Evolutionary conservation across 805 yeast genomes (phyloP).

Genomic region (Isabelozyma gotoi): DNA sequence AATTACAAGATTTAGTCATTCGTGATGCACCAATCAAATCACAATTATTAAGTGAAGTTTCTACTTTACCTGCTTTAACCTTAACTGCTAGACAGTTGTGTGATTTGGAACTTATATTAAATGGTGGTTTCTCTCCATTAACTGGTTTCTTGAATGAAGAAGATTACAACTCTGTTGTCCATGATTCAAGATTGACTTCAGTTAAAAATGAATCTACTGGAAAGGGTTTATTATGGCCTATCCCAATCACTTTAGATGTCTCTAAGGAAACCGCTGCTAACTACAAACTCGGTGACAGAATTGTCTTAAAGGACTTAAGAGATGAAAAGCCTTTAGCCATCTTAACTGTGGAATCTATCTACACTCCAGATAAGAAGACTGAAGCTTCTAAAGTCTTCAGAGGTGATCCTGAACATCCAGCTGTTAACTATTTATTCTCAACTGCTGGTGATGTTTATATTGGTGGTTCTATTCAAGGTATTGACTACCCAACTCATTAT

Average conservation of each 20-base stretch:
- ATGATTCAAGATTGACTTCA: slow-evolving; percentile 65
- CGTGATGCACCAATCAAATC: slow-evolving; percentile 69
- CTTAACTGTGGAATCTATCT: slow-evolving; percentile 74
- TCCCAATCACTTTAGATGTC: slow-evolving; percentile 89
- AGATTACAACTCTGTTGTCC: slow-evolving; percentile 69
- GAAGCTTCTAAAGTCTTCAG: slow-evolving; percentile 90
- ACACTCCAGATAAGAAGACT: slow-evolving; percentile 71
- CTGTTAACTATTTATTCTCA: slow-evolving; percentile 68
- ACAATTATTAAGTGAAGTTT: slow-evolving; percentile 54
- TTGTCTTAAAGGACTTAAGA: slow-evolving; percentile 78
- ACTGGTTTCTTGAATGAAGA: slow-evolving; percentile 64
- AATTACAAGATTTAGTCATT: slow-evolving; percentile 76
- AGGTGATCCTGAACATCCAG: slow-evolving; percentile 98
- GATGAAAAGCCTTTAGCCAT: slow-evolving; percentile 80
- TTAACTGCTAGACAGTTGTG: slow-evolving; percentile 89
- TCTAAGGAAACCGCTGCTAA: slow-evolving; percentile 42
- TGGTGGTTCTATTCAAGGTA: slow-evolving; percentile 87
- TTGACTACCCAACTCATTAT: slow-evolving; percentile 81
- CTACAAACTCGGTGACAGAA: slow-evolving; percentile 55
- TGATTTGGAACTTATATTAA: slow-evolving; percentile 85
- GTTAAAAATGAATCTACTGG: slow-evolving; percentile 29
- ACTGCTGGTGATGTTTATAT: slow-evolving; percentile 80
- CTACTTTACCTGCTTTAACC: slow-evolving; percentile 41
- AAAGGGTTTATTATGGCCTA: slow-evolving; percentile 80
- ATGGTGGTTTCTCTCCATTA: slow-evolving; percentile 92